These are phyloP conservation scores for Neoscytalidium dimidiatum DNA, from an alignment of 2,329 filamentous ascomycete genomes.

Conservation along the genomic window DNA sequence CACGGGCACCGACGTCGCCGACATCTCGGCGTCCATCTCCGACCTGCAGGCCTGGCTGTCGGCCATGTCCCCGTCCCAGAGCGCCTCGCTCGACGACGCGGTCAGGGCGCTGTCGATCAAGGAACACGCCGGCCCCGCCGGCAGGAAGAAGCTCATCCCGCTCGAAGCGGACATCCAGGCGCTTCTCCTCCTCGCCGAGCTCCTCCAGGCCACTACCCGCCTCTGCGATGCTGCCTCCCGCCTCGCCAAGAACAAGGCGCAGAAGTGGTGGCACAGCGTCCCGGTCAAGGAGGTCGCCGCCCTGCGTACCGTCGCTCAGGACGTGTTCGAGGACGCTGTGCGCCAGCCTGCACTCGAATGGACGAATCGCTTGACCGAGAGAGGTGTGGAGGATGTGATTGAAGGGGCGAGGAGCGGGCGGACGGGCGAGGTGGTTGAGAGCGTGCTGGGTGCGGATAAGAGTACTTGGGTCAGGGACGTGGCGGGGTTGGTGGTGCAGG, in stretches of 20 bases:
- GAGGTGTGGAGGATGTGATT: background rate
- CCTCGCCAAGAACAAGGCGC: constrained; percentile 12
- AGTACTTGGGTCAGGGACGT: background rate
- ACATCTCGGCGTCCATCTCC: background rate
- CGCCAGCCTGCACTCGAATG: constrained; percentile 15
- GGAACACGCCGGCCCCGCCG: background rate
- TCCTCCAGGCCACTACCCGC: constrained; percentile 22
- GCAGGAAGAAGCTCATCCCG: background rate
- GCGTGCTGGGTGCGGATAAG: background rate
- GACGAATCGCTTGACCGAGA: constrained; percentile 8
- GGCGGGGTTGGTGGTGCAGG: constrained; percentile 1
- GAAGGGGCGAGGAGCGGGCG: background rate
- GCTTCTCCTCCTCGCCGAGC: constrained; percentile 25
- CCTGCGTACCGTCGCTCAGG: background rate
- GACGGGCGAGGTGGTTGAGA: background rate
- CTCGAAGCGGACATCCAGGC: constrained; percentile 5
- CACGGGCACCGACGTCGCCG: background rate
- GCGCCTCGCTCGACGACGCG: background rate
- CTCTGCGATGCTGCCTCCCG: constrained; percentile 13
- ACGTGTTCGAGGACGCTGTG: background rate
- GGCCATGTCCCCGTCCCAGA: background rate
- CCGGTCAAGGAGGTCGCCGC: constrained; percentile 12
- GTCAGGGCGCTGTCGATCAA: background rate
- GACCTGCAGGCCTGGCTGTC: constrained; percentile 10
- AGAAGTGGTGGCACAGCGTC: constrained; percentile 3